These are phyloP conservation scores for Taiozyma sp. DNA, from an alignment of 1,139 yeast genomes.

Conservation along the genomic window DNA sequence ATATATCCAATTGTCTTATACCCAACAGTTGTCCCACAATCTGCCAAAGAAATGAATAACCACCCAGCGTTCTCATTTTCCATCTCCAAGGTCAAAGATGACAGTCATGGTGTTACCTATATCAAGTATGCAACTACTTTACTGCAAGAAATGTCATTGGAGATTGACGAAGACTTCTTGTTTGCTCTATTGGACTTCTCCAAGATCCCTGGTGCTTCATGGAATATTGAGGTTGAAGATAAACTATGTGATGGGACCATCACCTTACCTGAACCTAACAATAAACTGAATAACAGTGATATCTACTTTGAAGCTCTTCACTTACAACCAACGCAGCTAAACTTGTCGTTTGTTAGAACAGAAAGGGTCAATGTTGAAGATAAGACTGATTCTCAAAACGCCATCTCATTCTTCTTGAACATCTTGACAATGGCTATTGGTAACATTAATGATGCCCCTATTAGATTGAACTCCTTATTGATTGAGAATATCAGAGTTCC, in stretches of 20 bases:
- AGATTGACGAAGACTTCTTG: constrained; percentile 90
- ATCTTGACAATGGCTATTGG: constrained; percentile 96
- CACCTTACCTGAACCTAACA: constrained; percentile 67
- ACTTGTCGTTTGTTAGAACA: constrained; percentile 88
- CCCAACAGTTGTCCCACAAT: constrained; percentile 87
- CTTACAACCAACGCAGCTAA: constrained; percentile 85
- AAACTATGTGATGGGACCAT: constrained; percentile 50
- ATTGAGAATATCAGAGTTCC: constrained; percentile 91
- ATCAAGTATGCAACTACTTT: constrained; percentile 88
- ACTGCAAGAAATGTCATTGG: constrained; percentile 87
- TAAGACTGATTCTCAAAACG: constrained; percentile 52
- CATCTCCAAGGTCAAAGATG: constrained; percentile 79
- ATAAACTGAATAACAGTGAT: constrained; percentile 59
- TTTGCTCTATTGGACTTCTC: constrained; percentile 79
- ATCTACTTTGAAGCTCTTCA: constrained; percentile 90
- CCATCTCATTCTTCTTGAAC: constrained; percentile 72
- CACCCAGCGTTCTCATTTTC: constrained; percentile 93
- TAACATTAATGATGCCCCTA: constrained; percentile 95
- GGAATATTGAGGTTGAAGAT: constrained; percentile 50
- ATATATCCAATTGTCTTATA: constrained; percentile 85
- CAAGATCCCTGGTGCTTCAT: constrained; percentile 65
- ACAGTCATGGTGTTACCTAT: constrained; percentile 83
- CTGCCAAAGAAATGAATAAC: constrained; percentile 75
- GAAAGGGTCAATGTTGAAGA: constrained; percentile 68
- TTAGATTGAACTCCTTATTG: constrained; percentile 78